Conservation (phyloP, 1,284 basidiomycete species). For the Sanghuangporus sanghuang region DNA sequence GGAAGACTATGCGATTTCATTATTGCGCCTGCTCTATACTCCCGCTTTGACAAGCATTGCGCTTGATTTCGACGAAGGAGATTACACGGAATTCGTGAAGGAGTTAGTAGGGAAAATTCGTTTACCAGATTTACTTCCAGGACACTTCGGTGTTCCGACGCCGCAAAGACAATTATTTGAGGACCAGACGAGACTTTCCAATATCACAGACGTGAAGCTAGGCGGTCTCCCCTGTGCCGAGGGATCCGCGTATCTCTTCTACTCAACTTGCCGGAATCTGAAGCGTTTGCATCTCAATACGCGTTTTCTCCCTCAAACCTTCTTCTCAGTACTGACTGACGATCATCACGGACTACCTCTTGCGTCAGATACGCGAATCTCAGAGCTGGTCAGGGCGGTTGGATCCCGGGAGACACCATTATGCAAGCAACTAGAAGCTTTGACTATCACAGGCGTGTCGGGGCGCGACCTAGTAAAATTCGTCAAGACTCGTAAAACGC, state of each 20-base stretch:
- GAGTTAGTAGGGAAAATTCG: conserved; percentile 27
- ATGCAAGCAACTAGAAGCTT: conserved; percentile 6
- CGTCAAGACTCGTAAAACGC: conserved; percentile 6
- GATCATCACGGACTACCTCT: neutral
- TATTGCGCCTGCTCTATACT: conserved; percentile 41
- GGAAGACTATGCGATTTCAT: conserved; percentile 35
- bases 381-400: neutral
- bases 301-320: neutral
- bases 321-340: conserved; percentile 4
- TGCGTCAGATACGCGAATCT: neutral
- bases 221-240: conserved; percentile 2
- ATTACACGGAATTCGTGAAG: conserved; percentile 42
- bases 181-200: conserved; percentile 1
- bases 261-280: conserved; percentile 3
- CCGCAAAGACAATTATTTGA: neutral
- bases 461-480: conserved; percentile 6
- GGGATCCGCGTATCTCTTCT: neutral
- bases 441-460: conserved; percentile 9
- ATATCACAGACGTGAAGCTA: conserved; percentile 3
- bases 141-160: conserved; percentile 33
- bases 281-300: neutral
- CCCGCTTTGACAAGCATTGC: conserved; percentile 33
- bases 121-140: conserved; percentile 23
- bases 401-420: neutral
- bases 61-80: conserved; percentile 47